Evolutionary conservation across 164 flowering plant genomes (phyloP).

Genomic region (Akebia trifoliata): DNA sequence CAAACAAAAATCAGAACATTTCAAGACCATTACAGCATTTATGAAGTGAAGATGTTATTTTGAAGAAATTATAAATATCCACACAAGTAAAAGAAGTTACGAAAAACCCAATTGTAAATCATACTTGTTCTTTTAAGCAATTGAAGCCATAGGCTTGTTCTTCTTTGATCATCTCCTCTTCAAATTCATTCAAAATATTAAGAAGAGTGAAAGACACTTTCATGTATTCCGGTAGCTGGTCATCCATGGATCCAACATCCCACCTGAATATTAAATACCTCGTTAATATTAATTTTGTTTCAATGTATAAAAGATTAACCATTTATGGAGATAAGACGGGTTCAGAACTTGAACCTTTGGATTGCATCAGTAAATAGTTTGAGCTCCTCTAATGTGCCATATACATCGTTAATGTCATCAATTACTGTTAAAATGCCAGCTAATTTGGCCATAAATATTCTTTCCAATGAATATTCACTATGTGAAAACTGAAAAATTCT

Average conservation of each 20-base stretch:
- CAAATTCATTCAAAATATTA: conserved; percentile 21
- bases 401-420: conserved; percentile 25
- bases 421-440: conserved; percentile 8
- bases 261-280: conserved; percentile 33
- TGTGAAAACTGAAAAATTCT: too few relatives aligned
- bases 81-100: background rate
- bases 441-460: conserved; percentile 15
- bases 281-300: too few relatives aligned
- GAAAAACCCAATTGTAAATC: background rate
- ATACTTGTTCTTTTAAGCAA: conserved; percentile 31
- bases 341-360: conserved; percentile 15
- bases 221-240: conserved; percentile 43
- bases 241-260: conserved; percentile 24
- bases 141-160: conserved; percentile 19
- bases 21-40: too few relatives aligned
- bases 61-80: background rate
- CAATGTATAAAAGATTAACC: background rate
- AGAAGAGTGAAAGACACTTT: conserved; percentile 23
- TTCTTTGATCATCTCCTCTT: conserved; percentile 19
- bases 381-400: conserved; percentile 25
- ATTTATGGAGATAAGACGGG: background rate
- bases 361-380: conserved; percentile 20
- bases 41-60: too few relatives aligned
- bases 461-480: conserved; percentile 11
- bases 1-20: too few relatives aligned